These are phyloP conservation scores for Hirschfeldia incana DNA, from an alignment of 345 rosid species.

Conservation along the genomic window DNA sequence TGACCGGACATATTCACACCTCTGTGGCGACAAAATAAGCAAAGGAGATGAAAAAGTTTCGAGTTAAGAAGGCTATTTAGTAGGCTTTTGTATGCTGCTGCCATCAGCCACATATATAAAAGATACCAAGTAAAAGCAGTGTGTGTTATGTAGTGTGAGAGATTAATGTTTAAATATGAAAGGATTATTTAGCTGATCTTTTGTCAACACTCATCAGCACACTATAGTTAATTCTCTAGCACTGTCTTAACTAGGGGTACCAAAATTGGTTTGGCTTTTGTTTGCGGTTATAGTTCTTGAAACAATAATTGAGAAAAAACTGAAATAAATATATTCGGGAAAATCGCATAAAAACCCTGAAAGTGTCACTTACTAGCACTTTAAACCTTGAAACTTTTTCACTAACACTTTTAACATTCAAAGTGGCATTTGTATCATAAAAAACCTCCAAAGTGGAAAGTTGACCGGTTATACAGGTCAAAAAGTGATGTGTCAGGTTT, in stretches of 20 bases:
- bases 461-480: too few relatives aligned
- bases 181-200: conserved; percentile 4
- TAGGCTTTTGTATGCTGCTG: conserved; percentile 34
- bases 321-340: too few relatives aligned
- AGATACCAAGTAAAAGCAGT: not conserved
- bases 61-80: conserved; percentile 20
- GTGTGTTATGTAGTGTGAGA: not conserved
- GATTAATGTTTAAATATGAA: conserved; percentile 20
- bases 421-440: too few relatives aligned
- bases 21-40: conserved; percentile 10
- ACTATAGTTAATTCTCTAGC: conserved; percentile 1
- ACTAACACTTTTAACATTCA: too few relatives aligned
- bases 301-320: not conserved
- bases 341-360: too few relatives aligned
- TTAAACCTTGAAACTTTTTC: too few relatives aligned
- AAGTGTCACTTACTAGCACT: too few relatives aligned
- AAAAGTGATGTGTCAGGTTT: too few relatives aligned
- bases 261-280: conserved; percentile 17
- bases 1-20: not conserved
- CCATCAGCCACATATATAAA: conserved; percentile 28
- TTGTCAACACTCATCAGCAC: not conserved
- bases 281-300: conserved; percentile 1
- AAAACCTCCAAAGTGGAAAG: too few relatives aligned
- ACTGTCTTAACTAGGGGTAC: conserved; percentile 4
- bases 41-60: conserved; percentile 15